Evolutionary conservation across 495 filamentous ascomycete species (phyloP), one percentile per base, ranked within the genome.

Genomic region (Penicillium nucicola): DNA sequence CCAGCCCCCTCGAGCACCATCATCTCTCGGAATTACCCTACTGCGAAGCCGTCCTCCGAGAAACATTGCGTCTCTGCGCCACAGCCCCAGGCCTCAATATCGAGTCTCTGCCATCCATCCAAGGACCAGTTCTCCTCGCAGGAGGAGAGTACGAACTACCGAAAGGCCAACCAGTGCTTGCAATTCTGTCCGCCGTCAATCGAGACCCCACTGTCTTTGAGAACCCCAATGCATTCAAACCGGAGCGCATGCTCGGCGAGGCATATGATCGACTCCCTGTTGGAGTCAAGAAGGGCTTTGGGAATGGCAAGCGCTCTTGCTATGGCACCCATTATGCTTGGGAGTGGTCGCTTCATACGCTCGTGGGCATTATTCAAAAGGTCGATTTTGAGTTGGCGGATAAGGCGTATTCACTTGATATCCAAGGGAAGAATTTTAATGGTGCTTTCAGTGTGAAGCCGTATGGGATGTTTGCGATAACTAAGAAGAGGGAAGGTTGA

Each of bases 211-310:
- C 69, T 1, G 82, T 89, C 4, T 92, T 77, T 40, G 77, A 85
- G 0, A 75, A 85, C 31, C 80, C 84, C 0, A 67, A 83, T 19
- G 74, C 70, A 2, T 90, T 89, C 74, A 65, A 58, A 48, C 86
- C 86, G 0, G 84, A 88, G 63, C 77, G 85, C n/a, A 87, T 89
- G 79, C 60, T 87, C 15, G 84, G 83, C 20, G 80, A 85, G 50
- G 66, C 72, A 10, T 88, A 82, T 57, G 79, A 83, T 8, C 66
- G 62, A 12, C 62, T 88, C 28, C 84, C 84, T 0, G 49, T 60
- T 1, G 78, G 71, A 0, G 82, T 81, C 1, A 87, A 85, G 78
- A 87, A 86, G 58, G 74, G 74, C 25, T 90, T 86, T 39, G 86
- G 86, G 1, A 88, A 87, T 48, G 86, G 86, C 15, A 84, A 84